Percentiles rank a stretch among this genome's conserved stretches.
Conservation (phyloP, 2,329 filamentous ascomycete genomes). For the Fusarium redolens region DNA sequence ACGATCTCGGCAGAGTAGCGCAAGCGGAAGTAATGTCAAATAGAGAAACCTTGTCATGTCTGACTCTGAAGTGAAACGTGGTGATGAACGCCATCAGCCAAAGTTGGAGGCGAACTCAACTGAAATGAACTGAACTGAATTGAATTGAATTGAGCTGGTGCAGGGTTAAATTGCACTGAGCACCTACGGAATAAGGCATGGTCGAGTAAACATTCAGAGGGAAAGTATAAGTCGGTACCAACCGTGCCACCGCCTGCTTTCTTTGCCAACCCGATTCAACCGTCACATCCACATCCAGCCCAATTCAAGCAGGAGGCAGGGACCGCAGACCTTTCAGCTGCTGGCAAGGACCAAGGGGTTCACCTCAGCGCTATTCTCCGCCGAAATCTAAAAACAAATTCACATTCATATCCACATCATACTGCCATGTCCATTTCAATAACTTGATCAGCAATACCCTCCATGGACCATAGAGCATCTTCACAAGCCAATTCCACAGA, state of each 20-base stretch:
- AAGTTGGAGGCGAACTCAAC: not conserved
- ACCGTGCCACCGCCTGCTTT: not conserved
- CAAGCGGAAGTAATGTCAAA: slow-evolving; percentile 22
- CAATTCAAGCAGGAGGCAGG: slow-evolving; percentile 6
- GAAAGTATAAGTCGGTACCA: slow-evolving; percentile 29
- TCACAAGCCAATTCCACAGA: not conserved
- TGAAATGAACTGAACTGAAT: not conserved
- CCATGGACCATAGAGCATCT: not conserved
- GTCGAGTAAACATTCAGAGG: not conserved
- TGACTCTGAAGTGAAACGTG: slow-evolving; percentile 8
- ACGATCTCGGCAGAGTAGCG: slow-evolving; percentile 18
- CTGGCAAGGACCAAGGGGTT: slow-evolving; percentile 18
- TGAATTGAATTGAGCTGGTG: not conserved
- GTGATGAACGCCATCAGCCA: not conserved
- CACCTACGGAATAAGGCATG: slow-evolving; percentile 3
- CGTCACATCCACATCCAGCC: not conserved
- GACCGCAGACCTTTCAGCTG: slow-evolving; percentile 1
- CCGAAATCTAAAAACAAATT: slow-evolving; percentile 5
- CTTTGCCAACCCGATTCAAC: not conserved
- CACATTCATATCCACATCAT: not conserved
- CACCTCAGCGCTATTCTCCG: slow-evolving; percentile 26
- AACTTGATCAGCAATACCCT: not conserved
- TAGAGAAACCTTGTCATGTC: slow-evolving; percentile 14
- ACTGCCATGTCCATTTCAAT: not conserved
- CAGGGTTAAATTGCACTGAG: not conserved